Evolutionary conservation across 139 green algal genomes (phyloP).

Genomic region (Nannochloris sp.): DNA sequence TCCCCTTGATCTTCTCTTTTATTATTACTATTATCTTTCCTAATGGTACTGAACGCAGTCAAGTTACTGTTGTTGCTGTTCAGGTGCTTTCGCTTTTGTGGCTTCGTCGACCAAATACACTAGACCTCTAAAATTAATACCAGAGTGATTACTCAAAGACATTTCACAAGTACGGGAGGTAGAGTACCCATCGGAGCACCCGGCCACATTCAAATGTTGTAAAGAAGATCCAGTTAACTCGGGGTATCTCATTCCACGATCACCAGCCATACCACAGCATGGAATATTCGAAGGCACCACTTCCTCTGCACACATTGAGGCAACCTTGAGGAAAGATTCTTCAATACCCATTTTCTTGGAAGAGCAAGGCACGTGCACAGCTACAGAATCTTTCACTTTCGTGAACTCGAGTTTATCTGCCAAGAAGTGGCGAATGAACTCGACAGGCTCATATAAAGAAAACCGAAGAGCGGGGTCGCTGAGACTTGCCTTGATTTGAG

Average conservation of each 20-base stretch:
- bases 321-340: constrained; percentile 77
- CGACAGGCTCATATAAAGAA: constrained; percentile 88
- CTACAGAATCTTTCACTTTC: constrained; percentile 68
- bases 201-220: constrained; percentile 25
- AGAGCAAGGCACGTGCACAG: constrained; percentile 92
- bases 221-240: constrained; percentile 81
- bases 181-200: constrained; percentile 87
- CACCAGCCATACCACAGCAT: constrained; percentile 95
- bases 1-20: no score
- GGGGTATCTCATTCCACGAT: constrained; percentile 89
- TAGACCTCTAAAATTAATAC: constrained; percentile 87
- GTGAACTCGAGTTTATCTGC: constrained; percentile 89
- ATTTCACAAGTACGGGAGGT: constrained; percentile 93
- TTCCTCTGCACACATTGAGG: constrained; percentile 70
- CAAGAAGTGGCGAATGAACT: constrained; percentile 92
- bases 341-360: constrained; percentile 98
- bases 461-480: constrained; percentile 67
- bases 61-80: no score
- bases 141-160: constrained; percentile 80
- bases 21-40: no score
- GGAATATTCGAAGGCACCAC: constrained; percentile 73
- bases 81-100: constrained; percentile 48
- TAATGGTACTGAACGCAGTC: no score
- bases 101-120: constrained; percentile 81
- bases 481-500: constrained; percentile 72